These are phyloP conservation scores for Warburgia ugandensis DNA, from an alignment of 164 flowering plant species.

Conservation along the genomic window DNA sequence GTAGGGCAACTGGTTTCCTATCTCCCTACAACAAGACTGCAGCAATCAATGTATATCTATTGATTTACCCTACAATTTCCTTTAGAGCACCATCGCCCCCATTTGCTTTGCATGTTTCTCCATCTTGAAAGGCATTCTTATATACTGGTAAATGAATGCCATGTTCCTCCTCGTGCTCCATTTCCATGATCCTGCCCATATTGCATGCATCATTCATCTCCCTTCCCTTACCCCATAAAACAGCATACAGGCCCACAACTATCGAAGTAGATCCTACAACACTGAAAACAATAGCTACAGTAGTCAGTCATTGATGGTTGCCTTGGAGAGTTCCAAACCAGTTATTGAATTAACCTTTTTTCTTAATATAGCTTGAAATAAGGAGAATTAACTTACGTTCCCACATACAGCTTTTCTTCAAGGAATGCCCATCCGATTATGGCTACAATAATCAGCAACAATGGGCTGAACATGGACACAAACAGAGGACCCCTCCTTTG, in stretches of 20 bases:
- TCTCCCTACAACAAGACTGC: no score
- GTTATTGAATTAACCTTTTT: no score
- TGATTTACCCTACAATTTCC: no score
- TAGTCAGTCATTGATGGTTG: no score
- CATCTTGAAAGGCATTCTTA: no score
- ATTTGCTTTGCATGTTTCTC: no score
- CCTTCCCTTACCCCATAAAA: conserved; percentile 73
- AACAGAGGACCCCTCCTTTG: conserved; percentile 69
- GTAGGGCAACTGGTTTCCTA: no score
- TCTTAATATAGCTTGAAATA: not conserved
- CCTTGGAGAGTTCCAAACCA: no score
- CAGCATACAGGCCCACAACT: conserved; percentile 69
- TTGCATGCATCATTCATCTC: conserved; percentile 21
- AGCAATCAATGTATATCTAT: no score
- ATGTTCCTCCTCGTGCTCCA: conserved; percentile 5
- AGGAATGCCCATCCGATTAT: conserved; percentile 62
- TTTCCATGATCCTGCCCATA: not conserved
- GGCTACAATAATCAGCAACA: conserved; percentile 63
- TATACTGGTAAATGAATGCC: conserved; percentile 12
- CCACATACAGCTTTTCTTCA: conserved; percentile 48
- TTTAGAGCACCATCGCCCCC: no score
- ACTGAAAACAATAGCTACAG: conserved; percentile 25
- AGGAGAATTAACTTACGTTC: no score
- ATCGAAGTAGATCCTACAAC: conserved; percentile 54
- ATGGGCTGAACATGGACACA: conserved; percentile 73